Evolutionary conservation across 805 yeast species (phyloP), one percentile per base, ranked within the genome.

Genomic region (Debaryomyces hansenii): DNA sequence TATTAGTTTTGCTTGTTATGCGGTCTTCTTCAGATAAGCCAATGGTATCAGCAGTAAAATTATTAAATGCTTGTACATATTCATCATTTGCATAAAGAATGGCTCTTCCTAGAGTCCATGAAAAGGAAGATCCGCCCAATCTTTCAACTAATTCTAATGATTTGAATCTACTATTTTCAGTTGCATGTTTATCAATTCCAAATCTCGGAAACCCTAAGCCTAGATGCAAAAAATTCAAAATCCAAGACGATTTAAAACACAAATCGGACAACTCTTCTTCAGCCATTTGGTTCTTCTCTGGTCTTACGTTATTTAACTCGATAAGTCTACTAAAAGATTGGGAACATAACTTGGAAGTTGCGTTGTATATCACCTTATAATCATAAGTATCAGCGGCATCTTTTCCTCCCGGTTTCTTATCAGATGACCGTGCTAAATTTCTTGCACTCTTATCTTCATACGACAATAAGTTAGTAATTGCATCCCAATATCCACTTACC

Each of bases 401-500:
- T 11, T 41, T 45, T 14, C 51, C 51, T 33, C 37, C 31, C 14
- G 20, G 15, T 64, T 42, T n/a, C 16, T 8, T 28, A 11, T 29
- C n/a, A 58, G 9, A 58, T 55, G 16, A 7, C 6, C 8, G 7
- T 8, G 24, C 28, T 18, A 20, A 20, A 31, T 43, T 14, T 45
- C 45, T 33, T 40, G 37, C 16, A 14, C 20, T 28, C 5, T 37
- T 32, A 8, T 69, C 64, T 11, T 59, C 59, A 53, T 62, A 65
- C 9, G 69, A 62, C 32, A 79, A 56, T 33, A 81, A 63, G 41
- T 72, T 69, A n/a, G 75, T 72, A 34, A 83, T 67, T 4, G 83
- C 77, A 54, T 83, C 83, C 83, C 85, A 82, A 57, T 82, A 82
- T 4, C 86, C 87, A 49, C 85, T 80, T 7, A 84, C 84, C 0